Percentiles rank a stretch among this genome's conserved stretches.
phyloP scores from a whole-genome alignment of 768 basidiomycete genomes.

The Hygrophorus russula region DNA sequence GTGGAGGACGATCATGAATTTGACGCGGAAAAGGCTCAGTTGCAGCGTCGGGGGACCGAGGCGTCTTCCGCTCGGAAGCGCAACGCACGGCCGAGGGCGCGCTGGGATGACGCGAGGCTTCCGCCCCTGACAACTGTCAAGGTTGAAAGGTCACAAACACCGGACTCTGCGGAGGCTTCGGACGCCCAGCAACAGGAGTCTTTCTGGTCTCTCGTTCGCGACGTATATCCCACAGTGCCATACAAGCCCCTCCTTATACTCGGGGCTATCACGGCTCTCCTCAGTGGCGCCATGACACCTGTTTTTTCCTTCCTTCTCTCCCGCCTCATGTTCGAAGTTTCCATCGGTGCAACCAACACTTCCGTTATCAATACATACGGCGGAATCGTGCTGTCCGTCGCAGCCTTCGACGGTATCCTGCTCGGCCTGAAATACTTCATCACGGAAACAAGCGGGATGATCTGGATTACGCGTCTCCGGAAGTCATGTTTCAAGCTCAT shows the following conservation, averaged over 20 bases:
- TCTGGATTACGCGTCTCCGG: constrained; percentile 67
- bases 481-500: constrained; percentile 42
- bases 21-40: constrained; percentile 2
- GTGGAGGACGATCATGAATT: constrained; percentile 1
- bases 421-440: constrained; percentile 68
- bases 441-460: constrained; percentile 65
- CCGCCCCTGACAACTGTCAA: constrained; percentile 14
- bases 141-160: constrained; percentile 11
- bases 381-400: constrained; percentile 60
- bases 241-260: constrained; percentile 57
- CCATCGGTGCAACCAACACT: constrained; percentile 54
- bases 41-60: background rate
- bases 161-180: constrained; percentile 3
- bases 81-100: constrained; percentile 7
- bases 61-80: background rate
- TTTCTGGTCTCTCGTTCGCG: constrained; percentile 39
- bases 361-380: constrained; percentile 58
- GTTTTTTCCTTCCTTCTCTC: constrained; percentile 88
- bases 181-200: constrained; percentile 16
- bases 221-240: constrained; percentile 62
- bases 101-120: constrained; percentile 15
- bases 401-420: constrained; percentile 66
- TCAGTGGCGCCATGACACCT: constrained; percentile 80
- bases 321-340: constrained; percentile 65
- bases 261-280: constrained; percentile 58